Evolutionary conservation across 768 basidiomycete genomes (phyloP).

Genomic region (Pleurotus pulmonarius): DNA sequence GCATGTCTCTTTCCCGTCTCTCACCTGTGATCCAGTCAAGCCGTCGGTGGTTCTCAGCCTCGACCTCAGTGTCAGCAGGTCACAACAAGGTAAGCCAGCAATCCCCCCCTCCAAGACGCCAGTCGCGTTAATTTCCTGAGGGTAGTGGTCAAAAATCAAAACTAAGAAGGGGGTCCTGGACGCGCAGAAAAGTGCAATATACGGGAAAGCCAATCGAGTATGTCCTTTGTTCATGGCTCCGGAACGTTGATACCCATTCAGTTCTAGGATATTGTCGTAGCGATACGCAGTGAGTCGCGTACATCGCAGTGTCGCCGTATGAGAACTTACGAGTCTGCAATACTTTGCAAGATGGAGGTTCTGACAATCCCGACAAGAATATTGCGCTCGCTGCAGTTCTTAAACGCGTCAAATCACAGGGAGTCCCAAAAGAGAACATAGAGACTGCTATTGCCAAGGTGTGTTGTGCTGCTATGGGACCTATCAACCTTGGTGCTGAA

Average conservation of each 20-base stretch:
- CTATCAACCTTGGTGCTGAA: neutral
- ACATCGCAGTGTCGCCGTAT: neutral
- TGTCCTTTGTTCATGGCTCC: slow-evolving; percentile 15
- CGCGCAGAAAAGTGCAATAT: slow-evolving; percentile 53
- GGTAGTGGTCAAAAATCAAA: slow-evolving; percentile 76
- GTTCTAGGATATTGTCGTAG: slow-evolving; percentile 55
- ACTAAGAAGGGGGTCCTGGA: slow-evolving; percentile 66
- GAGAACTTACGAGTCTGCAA: slow-evolving; percentile 1
- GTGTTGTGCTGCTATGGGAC: slow-evolving; percentile 1
- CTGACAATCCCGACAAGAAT: slow-evolving; percentile 52
- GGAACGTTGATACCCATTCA: neutral
- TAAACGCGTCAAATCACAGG: slow-evolving; percentile 51
- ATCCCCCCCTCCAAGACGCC: too few relatives aligned
- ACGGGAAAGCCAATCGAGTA: slow-evolving; percentile 53
- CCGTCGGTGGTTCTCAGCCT: slow-evolving; percentile 18
- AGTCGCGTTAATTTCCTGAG: neutral
- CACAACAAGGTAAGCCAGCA: slow-evolving; percentile 36
- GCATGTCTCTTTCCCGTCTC: slow-evolving; percentile 6
- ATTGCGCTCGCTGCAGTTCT: slow-evolving; percentile 47
- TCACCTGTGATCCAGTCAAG: neutral
- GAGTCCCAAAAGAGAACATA: slow-evolving; percentile 69
- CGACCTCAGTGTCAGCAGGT: slow-evolving; percentile 22
- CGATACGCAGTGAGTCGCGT: slow-evolving; percentile 48
- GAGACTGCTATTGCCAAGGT: slow-evolving; percentile 60
- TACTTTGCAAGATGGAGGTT: slow-evolving; percentile 45